Evolutionary conservation across 208 protist genomes (phyloP), one percentile per base, ranked within the genome.

Genomic region (Blastocrithidia nonstop): DNA sequence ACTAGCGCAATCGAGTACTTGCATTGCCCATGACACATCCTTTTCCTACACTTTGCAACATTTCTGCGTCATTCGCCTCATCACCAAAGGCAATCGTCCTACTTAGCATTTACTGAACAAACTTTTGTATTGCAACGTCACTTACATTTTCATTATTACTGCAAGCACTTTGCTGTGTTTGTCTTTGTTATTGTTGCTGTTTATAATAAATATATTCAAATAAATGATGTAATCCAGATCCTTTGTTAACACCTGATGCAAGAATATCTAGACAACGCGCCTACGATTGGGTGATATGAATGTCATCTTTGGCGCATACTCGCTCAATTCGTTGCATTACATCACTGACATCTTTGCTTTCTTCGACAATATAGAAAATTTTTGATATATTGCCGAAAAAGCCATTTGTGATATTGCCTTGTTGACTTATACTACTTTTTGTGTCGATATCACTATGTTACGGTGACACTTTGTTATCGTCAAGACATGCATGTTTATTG

Each of bases 31-130:
- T 76, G 11, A 76, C 47, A 24, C 53, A 81, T 3, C 71, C 66
- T 38, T 73, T 66, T 0, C 67, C 71, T 3, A 40, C 55, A 33
- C 48, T 24, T 37, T 19, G 23, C 13, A 81, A 44, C 66, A 81
- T 75, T 25, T 63, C 45, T 9, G 56, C 56, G 39, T 81, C 71
- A 44, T 81, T 75, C 35, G 74, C 50, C 19, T 57, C 71, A 28
- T 81, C 63, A 6, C 71, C 71, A 61, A 81, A 81, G 15, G 63
- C 67, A 13, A 81, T 61, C 2, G 66, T 66, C 9, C 57, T 39
- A 17, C 24, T 6, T 20, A 76, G 28, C 0, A 54, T 43, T 0
- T 45, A 42, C 1, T n/a, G n/a, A n/a, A n/a, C n/a, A n/a, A n/a
- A n/a, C n/a, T 47, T 50, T 15, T 67, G 40, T 2, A 57, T 38